Evolutionary conservation across 2,329 filamentous ascomycete species (phyloP), one percentile per base, ranked within the genome.

Genomic region (Fusarium chlamydosporum): DNA sequence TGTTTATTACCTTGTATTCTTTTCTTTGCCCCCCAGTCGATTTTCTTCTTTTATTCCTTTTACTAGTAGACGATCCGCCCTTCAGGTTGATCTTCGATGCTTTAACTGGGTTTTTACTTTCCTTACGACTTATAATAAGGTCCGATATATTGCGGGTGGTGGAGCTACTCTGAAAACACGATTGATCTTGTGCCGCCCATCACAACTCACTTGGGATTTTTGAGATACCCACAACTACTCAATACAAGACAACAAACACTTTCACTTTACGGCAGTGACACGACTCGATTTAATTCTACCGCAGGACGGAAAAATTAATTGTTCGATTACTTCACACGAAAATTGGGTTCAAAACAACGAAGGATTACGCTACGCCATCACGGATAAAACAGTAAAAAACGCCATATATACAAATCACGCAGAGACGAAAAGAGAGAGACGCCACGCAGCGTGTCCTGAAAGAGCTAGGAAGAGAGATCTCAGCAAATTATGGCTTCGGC

Each of bases 401-500:
- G 26, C 15, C 16, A 34, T 27, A 23, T 47, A 52, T 56, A 27
- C 45, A 65, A 54, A 55, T 45, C 16, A 40, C 51, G 35, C 35
- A 59, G 38, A 40, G n/a, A 47, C 40, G 29, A 65, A 65, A 40
- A 59, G 31, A 29, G 31, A 29, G 16, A 29, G 20, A 18, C 16
- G 16, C 34, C 27, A 10, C 50, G 33, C 40, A 41, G 46, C 18
- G 16, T 37, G 45, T 35, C 11, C 15, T 18, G 56, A 38, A 65
- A 43, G 47, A 65, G 16, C 47, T 50, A 41, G 57, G 42, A 55
- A 58, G 29, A 54, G 16, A 35, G 47, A 53, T 7, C 23, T 15
- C 37, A 43, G 41, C 26, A 45, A 51, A 66, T 31, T 31, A 74
- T 74, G 72, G 72, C 67, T 59, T 38, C 70, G 63, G 68, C 72